Evolutionary conservation across 2,329 filamentous ascomycete genomes (phyloP).

Genomic region (Paraphaeosphaeria minitans): DNA sequence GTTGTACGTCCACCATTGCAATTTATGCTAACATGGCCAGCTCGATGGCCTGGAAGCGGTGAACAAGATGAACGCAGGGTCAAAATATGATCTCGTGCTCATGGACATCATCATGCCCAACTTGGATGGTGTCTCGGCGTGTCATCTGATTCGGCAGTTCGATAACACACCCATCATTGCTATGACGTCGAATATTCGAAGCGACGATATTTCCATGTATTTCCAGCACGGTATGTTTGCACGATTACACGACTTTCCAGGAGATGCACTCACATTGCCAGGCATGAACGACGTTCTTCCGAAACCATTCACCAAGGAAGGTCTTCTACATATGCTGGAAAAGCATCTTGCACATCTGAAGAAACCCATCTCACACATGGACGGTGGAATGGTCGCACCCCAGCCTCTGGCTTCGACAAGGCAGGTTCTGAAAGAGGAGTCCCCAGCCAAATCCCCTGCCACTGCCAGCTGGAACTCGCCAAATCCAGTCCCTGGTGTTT

Average conservation of each 20-base stretch:
- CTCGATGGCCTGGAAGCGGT: conserved; percentile 90
- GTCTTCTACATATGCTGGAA: conserved; percentile 79
- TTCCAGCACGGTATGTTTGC: conserved; percentile 84
- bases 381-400: conserved; percentile 56
- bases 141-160: conserved; percentile 88
- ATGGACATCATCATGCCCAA: conserved; percentile 89
- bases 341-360: conserved; percentile 87
- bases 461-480: conserved; percentile 68
- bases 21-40: conserved; percentile 52
- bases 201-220: conserved; percentile 95
- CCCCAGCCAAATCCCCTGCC: conserved; percentile 65
- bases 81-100: conserved; percentile 65
- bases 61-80: conserved; percentile 74
- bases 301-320: conserved; percentile 91
- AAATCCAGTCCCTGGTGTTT: conserved; percentile 61
- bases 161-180: conserved; percentile 88
- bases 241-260: not conserved
- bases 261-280: conserved; percentile 50
- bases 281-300: conserved; percentile 98
- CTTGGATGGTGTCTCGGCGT: conserved; percentile 92
- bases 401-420: conserved; percentile 57
- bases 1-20: conserved; percentile 31
- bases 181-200: conserved; percentile 98
- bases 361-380: conserved; percentile 58
- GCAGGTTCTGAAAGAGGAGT: conserved; percentile 66